Evolutionary conservation across 345 rosid species (phyloP), one percentile per base, ranked within the genome.

Genomic region (Boechera retrofracta): DNA sequence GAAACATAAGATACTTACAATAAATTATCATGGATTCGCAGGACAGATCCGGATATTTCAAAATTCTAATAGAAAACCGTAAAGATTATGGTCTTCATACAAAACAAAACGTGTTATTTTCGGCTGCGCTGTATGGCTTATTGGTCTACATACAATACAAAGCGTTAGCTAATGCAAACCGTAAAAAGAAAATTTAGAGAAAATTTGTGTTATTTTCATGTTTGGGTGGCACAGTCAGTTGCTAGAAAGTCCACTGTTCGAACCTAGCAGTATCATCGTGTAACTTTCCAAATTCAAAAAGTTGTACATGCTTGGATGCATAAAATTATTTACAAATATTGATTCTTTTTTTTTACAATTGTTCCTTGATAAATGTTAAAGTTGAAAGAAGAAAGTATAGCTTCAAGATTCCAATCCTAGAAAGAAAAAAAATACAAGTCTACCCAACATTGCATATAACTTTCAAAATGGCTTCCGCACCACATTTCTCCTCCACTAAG

Each of bases 401-500:
- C 6, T n/a, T 2, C 24, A 48, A n/a, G 53, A n/a, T 48, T n/a
- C 24, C 10, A 48, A 48, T 45, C 49, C 44, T 45, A 45, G 18
- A 10, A 41, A 10, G 6, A n/a, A n/a, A 47, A n/a, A 47, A 8
- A 16, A 7, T 18, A 52, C 32, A 61, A 63, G n/a, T 12, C 42
- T 16, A 29, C 5, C 1, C 1, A 60, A 24, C 68, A 48, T 15
- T 26, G 36, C 24, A 54, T 73, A 54, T 42, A 54, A 26, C 32
- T 66, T 57, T 36, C 18, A 75, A 75, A 73, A 52, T 44, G 77
- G 29, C 49, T 56, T 13, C 29, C 18, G 52, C 10, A 54, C 52
- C 12, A 62, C 6, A 5, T 51, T 28, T 72, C 21, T 67, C 28
- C 18, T 32, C 45, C 32, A 39, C 6, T 29, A 55, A 21, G 10